phyloP scores from a whole-genome alignment of 345 rosid genomes.

The Rhodamnia argentea region DNA sequence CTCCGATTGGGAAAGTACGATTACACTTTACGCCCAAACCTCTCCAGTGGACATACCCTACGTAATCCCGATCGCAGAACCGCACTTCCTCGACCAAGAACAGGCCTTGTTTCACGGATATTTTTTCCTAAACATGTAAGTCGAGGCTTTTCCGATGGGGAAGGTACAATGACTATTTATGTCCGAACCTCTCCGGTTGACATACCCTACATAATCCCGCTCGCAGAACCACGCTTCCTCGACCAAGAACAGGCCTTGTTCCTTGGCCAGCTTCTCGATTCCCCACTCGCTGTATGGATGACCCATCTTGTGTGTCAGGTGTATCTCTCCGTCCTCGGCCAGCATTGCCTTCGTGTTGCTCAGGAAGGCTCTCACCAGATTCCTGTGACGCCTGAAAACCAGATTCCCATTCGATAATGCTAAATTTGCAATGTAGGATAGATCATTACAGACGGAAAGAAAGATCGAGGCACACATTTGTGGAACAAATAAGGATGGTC shows the following conservation, averaged over 20 bases:
- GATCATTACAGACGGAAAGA: not conserved
- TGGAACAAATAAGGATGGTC: not conserved
- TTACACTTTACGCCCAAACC: conserved; percentile 18
- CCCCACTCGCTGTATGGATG: conserved; percentile 39
- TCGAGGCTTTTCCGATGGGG: conserved; percentile 23
- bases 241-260: not conserved
- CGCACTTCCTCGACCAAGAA: not conserved
- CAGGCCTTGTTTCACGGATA: conserved; percentile 5
- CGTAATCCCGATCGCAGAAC: conserved; percentile 3
- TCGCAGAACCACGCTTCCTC: not conserved
- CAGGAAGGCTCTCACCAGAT: conserved; percentile 37
- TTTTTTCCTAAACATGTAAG: too few species aligned
- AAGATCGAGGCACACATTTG: not conserved
- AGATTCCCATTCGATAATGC: not conserved
- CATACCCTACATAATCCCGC: conserved; percentile 23
- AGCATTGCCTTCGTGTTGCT: conserved; percentile 28
- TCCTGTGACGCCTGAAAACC: conserved; percentile 20
- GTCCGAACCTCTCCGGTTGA: conserved; percentile 39
- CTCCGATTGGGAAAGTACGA: conserved; percentile 24
- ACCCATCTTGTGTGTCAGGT: conserved; percentile 38
- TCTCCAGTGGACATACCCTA: conserved; percentile 34
- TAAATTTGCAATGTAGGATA: not conserved
- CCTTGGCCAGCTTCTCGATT: conserved; percentile 17
- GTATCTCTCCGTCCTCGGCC: conserved; percentile 36
- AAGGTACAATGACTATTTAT: conserved; percentile 4